These are phyloP conservation scores for Draba incana DNA, from an alignment of 345 rosid species.

Conservation along the genomic window DNA sequence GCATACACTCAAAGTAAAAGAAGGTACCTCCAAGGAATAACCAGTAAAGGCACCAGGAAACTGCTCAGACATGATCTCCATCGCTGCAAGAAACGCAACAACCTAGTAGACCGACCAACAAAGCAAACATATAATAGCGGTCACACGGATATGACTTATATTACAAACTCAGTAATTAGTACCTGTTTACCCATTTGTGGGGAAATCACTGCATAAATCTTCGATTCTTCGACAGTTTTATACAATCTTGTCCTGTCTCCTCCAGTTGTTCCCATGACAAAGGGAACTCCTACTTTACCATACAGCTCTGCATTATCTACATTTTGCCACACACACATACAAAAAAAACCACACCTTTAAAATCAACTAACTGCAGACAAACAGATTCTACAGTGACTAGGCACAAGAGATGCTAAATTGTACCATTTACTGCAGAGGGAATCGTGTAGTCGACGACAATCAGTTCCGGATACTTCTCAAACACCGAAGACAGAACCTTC, in stretches of 20 bases:
- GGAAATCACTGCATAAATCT: slow-evolving; percentile 82
- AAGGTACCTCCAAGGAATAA: slow-evolving; percentile 71
- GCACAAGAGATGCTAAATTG: background rate
- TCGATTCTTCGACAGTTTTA: slow-evolving; percentile 69
- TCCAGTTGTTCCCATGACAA: slow-evolving; percentile 95
- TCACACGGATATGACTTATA: slow-evolving; percentile 2
- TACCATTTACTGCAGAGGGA: slow-evolving; percentile 88
- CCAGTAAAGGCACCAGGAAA: slow-evolving; percentile 95
- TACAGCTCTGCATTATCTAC: slow-evolving; percentile 79
- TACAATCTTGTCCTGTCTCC: slow-evolving; percentile 71
- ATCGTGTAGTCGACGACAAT: slow-evolving; percentile 85
- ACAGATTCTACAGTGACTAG: background rate
- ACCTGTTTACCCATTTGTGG: slow-evolving; percentile 99
- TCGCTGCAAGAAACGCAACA: slow-evolving; percentile 92
- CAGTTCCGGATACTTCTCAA: slow-evolving; percentile 65
- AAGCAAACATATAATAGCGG: slow-evolving; percentile 14
- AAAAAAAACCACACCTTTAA: background rate
- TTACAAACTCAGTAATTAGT: background rate
- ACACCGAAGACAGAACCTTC: slow-evolving; percentile 59
- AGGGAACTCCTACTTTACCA: slow-evolving; percentile 88
- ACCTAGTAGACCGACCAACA: slow-evolving; percentile 53
- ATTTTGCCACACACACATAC: slow-evolving; percentile 27
- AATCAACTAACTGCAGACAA: background rate
- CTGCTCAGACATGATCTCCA: slow-evolving; percentile 92
- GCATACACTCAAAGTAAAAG: background rate